Evolutionary conservation across 2,329 filamentous ascomycete genomes (phyloP).

Genomic region (Coleophoma cylindrospora): DNA sequence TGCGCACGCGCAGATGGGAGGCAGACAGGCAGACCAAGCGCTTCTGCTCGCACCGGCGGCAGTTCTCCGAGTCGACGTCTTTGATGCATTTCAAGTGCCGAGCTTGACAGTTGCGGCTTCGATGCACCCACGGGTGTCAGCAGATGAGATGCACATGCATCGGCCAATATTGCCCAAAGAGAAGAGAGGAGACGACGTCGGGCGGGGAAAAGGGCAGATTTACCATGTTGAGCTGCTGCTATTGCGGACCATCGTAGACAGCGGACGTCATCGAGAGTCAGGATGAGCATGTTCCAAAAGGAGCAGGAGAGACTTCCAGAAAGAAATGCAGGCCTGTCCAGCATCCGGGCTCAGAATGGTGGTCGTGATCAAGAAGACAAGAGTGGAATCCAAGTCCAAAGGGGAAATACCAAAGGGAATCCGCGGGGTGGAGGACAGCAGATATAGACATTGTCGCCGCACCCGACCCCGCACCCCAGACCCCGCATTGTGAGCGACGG

Average conservation of each 20-base stretch:
- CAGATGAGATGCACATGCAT: not conserved
- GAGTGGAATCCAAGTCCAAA: not conserved
- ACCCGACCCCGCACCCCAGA: not conserved
- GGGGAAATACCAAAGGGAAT: not conserved
- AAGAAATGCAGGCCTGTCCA: not conserved
- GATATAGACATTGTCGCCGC: constrained; percentile 1
- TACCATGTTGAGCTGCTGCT: not conserved
- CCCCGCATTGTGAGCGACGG: not conserved
- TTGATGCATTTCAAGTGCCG: not conserved
- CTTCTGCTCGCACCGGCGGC: not conserved
- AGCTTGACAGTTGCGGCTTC: not conserved
- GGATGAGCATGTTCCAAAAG: not conserved
- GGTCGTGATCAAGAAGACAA: not conserved
- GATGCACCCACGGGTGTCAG: not conserved
- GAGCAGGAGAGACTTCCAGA: not conserved
- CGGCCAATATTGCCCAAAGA: not conserved
- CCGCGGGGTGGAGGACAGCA: not conserved
- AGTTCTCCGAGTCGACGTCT: not conserved
- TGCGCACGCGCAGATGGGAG: not conserved
- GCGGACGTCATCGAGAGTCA: not conserved
- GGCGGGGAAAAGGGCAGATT: not conserved
- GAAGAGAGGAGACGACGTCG: not conserved
- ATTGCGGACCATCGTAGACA: not conserved
- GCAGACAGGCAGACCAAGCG: not conserved
- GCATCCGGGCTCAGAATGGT: not conserved